Conservation (phyloP, 148 eudicot species). For the Vaccinium corymbosum region DNA sequence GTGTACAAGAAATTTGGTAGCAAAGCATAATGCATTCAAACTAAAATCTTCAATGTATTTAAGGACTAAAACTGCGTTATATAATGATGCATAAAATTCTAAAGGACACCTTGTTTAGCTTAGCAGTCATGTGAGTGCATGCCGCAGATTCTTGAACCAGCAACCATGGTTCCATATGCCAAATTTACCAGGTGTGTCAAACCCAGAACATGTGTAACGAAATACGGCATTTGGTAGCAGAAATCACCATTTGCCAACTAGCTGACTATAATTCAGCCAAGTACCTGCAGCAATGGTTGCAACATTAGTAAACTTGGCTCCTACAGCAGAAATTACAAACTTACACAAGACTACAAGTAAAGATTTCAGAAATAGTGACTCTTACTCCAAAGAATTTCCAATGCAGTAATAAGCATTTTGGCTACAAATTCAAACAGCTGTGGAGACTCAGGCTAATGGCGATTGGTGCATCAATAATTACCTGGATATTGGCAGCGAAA, state of each 20-base stretch:
- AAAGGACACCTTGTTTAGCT: neutral
- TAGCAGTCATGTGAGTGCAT: neutral
- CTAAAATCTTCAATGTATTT: neutral
- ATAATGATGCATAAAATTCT: neutral
- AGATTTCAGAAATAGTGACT: neutral
- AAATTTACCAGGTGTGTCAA: neutral
- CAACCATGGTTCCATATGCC: neutral
- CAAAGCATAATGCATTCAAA: neutral
- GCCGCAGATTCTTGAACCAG: too few relatives aligned
- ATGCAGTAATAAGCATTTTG: neutral
- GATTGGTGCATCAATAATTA: neutral
- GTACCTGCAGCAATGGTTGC: neutral
- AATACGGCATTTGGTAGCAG: neutral
- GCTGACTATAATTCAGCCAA: neutral
- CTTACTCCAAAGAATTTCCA: neutral
- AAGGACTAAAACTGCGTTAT: neutral
- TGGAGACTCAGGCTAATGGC: neutral
- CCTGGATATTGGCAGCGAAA: neutral
- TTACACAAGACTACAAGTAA: neutral
- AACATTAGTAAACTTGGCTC: neutral
- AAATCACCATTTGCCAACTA: constrained; percentile 13
- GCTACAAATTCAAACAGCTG: neutral
- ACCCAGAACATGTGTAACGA: neutral
- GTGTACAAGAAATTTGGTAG: neutral
- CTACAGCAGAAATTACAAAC: neutral